Conservation (phyloP, 768 basidiomycete species). For the Pluteus cervinus region DNA sequence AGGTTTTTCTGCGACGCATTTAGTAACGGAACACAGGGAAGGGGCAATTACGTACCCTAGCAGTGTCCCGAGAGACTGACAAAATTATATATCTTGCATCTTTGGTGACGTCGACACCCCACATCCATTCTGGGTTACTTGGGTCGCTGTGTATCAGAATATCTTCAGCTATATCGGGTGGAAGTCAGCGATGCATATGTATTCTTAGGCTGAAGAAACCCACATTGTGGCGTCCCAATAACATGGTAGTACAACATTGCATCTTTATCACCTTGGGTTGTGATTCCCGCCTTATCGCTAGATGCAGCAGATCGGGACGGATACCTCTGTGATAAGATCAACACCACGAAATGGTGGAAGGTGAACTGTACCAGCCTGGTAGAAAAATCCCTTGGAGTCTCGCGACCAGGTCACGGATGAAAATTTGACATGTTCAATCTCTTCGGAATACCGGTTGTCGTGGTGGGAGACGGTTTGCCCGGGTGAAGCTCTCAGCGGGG, state of each 20-base stretch:
- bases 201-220: constrained; percentile 13
- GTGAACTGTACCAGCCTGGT: constrained; percentile 46
- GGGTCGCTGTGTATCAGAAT: constrained; percentile 60
- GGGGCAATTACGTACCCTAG: constrained; percentile 38
- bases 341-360: background rate
- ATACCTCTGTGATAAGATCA: constrained; percentile 18
- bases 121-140: constrained; percentile 63
- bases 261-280: constrained; percentile 56
- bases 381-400: constrained; percentile 81
- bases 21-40: constrained; percentile 1
- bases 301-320: constrained; percentile 50
- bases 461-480: constrained; percentile 33
- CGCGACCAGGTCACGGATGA: constrained; percentile 67
- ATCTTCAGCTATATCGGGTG: constrained; percentile 48
- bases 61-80: constrained; percentile 51
- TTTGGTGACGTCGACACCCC: constrained; percentile 47
- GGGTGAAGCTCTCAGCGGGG: constrained; percentile 48
- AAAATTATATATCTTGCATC: constrained; percentile 63
- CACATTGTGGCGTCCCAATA: constrained; percentile 66
- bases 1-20: constrained; percentile 52
- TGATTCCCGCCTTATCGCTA: constrained; percentile 49
- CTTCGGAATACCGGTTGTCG: constrained; percentile 55
- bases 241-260: constrained; percentile 76
- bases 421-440: constrained; percentile 74
- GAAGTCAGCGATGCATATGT: constrained; percentile 3